Percentiles rank a stretch among this genome's conserved stretches.
Conservation (phyloP, 148 eudicot genomes). For the Arbutus unedo region DNA sequence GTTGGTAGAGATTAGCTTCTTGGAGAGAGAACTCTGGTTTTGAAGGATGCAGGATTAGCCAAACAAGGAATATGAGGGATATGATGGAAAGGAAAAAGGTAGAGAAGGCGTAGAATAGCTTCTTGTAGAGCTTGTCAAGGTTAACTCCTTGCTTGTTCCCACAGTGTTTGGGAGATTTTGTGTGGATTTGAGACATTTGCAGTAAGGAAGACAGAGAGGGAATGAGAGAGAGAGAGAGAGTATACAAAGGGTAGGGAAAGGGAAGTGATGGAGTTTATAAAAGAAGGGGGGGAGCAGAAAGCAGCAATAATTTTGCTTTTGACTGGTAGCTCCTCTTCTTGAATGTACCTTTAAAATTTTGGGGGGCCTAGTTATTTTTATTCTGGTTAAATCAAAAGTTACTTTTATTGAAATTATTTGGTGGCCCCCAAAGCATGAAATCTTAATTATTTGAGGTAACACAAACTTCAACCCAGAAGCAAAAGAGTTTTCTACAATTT, state of each 20-base stretch:
- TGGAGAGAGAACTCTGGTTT: constrained; percentile 74
- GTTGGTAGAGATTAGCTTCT: constrained; percentile 57
- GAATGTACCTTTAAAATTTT: background rate
- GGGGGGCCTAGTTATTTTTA: background rate
- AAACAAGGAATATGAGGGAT: constrained; percentile 62
- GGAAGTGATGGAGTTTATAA: constrained; percentile 18
- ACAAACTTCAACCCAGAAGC: background rate
- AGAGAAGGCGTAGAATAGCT: constrained; percentile 49
- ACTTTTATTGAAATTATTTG: background rate
- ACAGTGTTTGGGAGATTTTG: constrained; percentile 82
- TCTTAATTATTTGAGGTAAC: background rate
- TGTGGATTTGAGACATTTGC: constrained; percentile 65
- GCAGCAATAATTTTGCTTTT: constrained; percentile 36
- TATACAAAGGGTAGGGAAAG: constrained; percentile 22
- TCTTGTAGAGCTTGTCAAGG: constrained; percentile 52
- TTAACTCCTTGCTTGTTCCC: constrained; percentile 57
- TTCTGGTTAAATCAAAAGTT: background rate
- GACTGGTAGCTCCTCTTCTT: constrained; percentile 17
- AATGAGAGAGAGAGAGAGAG: constrained; percentile 13
- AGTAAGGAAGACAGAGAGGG: constrained; percentile 13
- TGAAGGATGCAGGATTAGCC: constrained; percentile 70
- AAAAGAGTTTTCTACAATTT: background rate
- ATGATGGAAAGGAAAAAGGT: constrained; percentile 52
- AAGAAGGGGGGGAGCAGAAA: constrained; percentile 18
- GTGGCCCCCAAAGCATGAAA: background rate